Evolutionary conservation across 208 protist genomes (phyloP).

Genomic region (Endotrypanum monterogeii): DNA sequence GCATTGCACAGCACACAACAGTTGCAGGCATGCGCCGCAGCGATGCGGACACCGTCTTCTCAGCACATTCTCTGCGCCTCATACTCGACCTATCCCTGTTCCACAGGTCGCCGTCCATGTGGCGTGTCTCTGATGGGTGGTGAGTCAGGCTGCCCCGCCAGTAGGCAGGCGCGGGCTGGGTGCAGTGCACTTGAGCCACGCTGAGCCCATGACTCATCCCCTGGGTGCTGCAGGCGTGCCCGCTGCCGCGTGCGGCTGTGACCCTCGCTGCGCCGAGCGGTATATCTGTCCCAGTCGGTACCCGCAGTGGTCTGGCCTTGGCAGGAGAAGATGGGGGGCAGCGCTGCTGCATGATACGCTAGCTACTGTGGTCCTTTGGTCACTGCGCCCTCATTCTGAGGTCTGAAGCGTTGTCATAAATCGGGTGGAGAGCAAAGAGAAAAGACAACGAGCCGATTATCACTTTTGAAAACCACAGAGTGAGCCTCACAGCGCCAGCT

Average conservation of each 20-base stretch:
- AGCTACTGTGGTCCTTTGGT: background rate
- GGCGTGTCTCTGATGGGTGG: too few relatives aligned
- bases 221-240: background rate
- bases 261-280: background rate
- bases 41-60: background rate
- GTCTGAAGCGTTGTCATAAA: background rate
- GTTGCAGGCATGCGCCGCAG: background rate
- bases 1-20: background rate
- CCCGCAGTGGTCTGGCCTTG: background rate
- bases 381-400: background rate
- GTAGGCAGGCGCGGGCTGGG: background rate
- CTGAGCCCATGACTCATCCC: background rate
- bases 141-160: background rate
- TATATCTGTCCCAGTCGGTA: background rate
- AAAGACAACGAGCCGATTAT: background rate
- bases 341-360: background rate
- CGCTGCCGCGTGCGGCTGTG: background rate
- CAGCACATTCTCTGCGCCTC: background rate
- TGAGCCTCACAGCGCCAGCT: background rate
- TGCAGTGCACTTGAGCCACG: background rate
- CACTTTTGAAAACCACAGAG: background rate
- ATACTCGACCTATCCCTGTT: too few relatives aligned
- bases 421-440: too few relatives aligned
- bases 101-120: too few relatives aligned
- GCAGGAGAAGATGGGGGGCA: background rate